A percentile compares a stretch with the other conserved stretches of the same genome.
Evolutionary conservation across 1,284 basidiomycete species (phyloP).

Genomic region (Fomitopsis pinicola): DNA sequence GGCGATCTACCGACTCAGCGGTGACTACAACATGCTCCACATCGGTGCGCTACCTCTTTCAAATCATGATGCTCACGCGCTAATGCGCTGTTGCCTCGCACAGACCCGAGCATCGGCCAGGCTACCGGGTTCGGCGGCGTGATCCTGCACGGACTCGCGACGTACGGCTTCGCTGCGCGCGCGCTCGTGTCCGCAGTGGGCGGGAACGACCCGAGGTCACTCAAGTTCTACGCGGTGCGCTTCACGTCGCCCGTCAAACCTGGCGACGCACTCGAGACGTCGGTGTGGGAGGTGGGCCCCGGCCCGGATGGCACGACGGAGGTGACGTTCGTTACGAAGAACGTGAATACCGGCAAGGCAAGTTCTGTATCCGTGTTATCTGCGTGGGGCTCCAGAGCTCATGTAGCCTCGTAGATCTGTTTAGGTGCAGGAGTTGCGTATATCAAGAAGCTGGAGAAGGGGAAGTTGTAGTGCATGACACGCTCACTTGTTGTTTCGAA

Average conservation of each 20-base stretch:
- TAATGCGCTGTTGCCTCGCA: not conserved
- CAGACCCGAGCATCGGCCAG: slow-evolving; percentile 70
- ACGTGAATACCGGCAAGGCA: slow-evolving; percentile 67
- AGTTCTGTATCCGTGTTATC: slow-evolving; percentile 9
- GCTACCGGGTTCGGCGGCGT: slow-evolving; percentile 73
- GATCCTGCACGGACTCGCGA: slow-evolving; percentile 79
- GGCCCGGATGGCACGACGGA: slow-evolving; percentile 65
- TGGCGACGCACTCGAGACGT: slow-evolving; percentile 74
- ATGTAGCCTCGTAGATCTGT: slow-evolving; percentile 32
- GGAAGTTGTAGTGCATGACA: slow-evolving; percentile 41
- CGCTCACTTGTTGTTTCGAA: not conserved
- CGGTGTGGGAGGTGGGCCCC: slow-evolving; percentile 70
- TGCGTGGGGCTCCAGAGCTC: not conserved
- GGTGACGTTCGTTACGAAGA: slow-evolving; percentile 69
- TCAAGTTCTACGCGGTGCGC: slow-evolving; percentile 64
- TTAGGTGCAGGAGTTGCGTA: slow-evolving; percentile 58
- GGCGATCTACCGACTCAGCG: slow-evolving; percentile 72
- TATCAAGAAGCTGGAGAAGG: slow-evolving; percentile 47
- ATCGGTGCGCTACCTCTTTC: slow-evolving; percentile 51
- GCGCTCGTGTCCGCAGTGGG: slow-evolving; percentile 62
- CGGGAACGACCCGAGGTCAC: slow-evolving; percentile 50
- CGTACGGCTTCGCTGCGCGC: slow-evolving; percentile 75
- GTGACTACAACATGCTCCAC: slow-evolving; percentile 84
- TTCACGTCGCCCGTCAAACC: slow-evolving; percentile 82
- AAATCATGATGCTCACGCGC: not conserved